Base-by-base conservation (phyloP, 2,329 filamentous ascomycete species). In the Verticillium albo-atrum region DNA sequence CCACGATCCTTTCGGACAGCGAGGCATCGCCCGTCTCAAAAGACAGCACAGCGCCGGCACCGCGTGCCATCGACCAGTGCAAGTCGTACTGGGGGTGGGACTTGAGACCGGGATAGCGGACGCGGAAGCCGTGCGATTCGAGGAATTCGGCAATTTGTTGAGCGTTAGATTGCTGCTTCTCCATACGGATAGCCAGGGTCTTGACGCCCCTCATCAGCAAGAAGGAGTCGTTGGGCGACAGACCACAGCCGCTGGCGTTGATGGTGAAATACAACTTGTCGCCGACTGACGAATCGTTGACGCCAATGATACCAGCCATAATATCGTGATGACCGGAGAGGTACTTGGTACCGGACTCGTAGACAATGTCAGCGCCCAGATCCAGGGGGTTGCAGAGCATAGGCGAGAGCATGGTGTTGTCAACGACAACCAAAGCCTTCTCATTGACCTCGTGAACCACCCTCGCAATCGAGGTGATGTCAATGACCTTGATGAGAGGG, bases 371-470 rank as follows among this genome's bases (percentile, higher is more conserved):
- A 17, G 94, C 93, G 60, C 96, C 95, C 28, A 98, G 83, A 62
- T 98, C 94, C 20, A 99, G 85, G 6, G 95, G 95, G 77, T 97
- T 98, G 70, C 89, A 89, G 7, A 99, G 87, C 80, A 97, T 89
- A 12, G 95, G 95, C 2, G 93, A 97, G 65, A 99, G 88, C 95
- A 99, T 99, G 60, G 95, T 99, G 79, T 99, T 99, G 77, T 99
- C 95, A 27, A 98, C 95, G 2, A 93, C 87, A 17, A 99, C 92
- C 47, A 98, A 79, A 27, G 91, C 90, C 63, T 85, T 85, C 7
- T 89, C 80, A 74, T 95, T 97, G 55, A 84, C 85, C 37, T 88
- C 86, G 73, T 98, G 95, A 0, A 90, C 85, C 23, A 89, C 78
- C 42, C 82, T 81, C 15, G 95, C 87, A 66, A 99, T 96, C 25